Percentiles rank a stretch among this genome's conserved stretches.
Evolutionary conservation across 2,329 filamentous ascomycete genomes (phyloP).

Genomic region (Aspergillus caelatus): DNA sequence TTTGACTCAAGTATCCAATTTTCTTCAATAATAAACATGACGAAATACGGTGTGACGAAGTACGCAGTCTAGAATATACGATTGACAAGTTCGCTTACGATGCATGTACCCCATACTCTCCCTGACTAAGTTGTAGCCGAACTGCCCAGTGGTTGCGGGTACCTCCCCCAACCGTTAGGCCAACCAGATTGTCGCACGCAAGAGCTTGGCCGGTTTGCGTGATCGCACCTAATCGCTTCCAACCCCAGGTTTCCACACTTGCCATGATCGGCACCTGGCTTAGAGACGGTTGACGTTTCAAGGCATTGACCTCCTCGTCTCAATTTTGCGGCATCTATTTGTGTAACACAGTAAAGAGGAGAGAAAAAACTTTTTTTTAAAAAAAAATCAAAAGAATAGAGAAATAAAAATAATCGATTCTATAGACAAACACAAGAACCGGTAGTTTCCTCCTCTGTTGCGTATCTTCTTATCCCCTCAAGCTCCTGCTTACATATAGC

Average conservation of each 20-base stretch:
- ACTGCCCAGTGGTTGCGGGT: not conserved
- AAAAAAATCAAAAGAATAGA: no score
- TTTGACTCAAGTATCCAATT: not conserved
- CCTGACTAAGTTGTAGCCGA: no score
- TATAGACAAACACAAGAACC: not conserved
- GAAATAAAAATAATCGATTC: not conserved
- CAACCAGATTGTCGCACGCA: conserved; percentile 13
- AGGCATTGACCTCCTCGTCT: not conserved
- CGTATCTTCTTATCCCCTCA: not conserved
- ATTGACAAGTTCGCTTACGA: not conserved
- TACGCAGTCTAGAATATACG: not conserved
- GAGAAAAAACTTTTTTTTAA: no score
- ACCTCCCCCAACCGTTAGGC: not conserved
- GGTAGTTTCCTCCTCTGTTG: not conserved
- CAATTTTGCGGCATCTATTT: not conserved
- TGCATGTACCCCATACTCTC: not conserved
- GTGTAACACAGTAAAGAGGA: no score
- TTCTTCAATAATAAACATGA: not conserved
- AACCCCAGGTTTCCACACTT: conserved; percentile 5
- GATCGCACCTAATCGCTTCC: conserved; percentile 28
- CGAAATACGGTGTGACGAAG: not conserved
- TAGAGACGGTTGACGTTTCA: conserved; percentile 1
- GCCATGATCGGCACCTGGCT: not conserved
- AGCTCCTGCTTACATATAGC: not conserved
- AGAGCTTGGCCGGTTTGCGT: conserved; percentile 31